Base-by-base conservation (phyloP, 1,284 basidiomycete genomes). In the Gymnopus androsaceus region DNA sequence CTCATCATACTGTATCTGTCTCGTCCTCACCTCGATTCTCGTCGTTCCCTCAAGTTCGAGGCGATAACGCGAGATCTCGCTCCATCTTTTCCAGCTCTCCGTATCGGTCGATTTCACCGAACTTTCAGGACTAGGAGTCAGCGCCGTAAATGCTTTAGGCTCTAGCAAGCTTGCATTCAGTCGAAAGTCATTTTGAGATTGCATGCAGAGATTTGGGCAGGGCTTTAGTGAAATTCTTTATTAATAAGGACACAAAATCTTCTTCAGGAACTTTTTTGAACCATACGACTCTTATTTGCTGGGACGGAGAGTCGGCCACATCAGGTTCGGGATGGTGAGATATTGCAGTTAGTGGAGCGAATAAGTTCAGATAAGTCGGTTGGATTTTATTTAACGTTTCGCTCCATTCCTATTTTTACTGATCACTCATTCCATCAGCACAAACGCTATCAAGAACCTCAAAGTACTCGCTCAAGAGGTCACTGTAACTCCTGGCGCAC, bases 311-410 rank as follows among this genome's bases (percentile, higher is more conserved):
- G 86, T 2, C 78, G 85, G 37, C 84, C 94, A 0, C 89, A 84
- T 61, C 84, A 85, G 60, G 79, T 99, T 65, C 92, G 91, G 72
- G 96, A 98, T 61, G 96, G 96, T 1, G 96, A 99, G 72, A 84
- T 98, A 15, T 75, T 99, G 7, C 96, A 99, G 73, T 84, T 98
- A 77, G 87, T 1, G 83, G 79, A 1, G 85, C 88, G 1, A 98
- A 97, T 75, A 90, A 88, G 50, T 99, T 97, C 91, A 98, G 98
- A 94, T 96, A n/a, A n/a, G n/a, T n/a, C n/a, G n/a, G n/a, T n/a
- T n/a, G n/a, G n/a, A n/a, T n/a, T n/a, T n/a, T n/a, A n/a, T n/a
- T n/a, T n/a, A n/a, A n/a, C n/a, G n/a, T n/a, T n/a, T n/a, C n/a
- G n/a, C n/a, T n/a, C n/a, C n/a, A n/a, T n/a, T n/a, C n/a, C n/a